Evolutionary conservation across 495 filamentous ascomycete species (phyloP).

Genomic region (Penicillium desertorum): DNA sequence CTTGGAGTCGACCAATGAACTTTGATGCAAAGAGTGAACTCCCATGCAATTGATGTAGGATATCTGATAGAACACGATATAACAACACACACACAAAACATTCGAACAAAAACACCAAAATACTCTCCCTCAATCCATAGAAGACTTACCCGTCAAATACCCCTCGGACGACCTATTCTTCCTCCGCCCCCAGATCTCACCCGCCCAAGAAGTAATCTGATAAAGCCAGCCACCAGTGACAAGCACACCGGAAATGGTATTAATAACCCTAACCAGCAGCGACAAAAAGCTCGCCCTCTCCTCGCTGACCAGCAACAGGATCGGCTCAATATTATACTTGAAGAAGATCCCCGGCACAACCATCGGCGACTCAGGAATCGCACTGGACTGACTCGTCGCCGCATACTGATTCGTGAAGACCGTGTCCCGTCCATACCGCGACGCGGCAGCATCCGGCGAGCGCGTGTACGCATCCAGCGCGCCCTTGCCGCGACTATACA

Average conservation of each 20-base stretch:
- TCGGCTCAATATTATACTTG: slow-evolving; percentile 99
- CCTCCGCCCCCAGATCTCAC: slow-evolving; percentile 37
- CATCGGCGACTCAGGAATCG: slow-evolving; percentile 60
- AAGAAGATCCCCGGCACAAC: slow-evolving; percentile 90
- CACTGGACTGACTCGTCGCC: slow-evolving; percentile 77
- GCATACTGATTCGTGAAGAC: slow-evolving; percentile 98
- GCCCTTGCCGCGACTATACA: slow-evolving; percentile 68
- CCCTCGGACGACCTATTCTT: slow-evolving; percentile 50
- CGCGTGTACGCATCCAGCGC: slow-evolving; percentile 42
- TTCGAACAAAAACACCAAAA: slow-evolving; percentile 6
- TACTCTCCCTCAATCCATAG: slow-evolving; percentile 34
- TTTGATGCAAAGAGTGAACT: slow-evolving; percentile 2
- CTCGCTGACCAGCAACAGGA: slow-evolving; percentile 81
- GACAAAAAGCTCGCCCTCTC: slow-evolving; percentile 69
- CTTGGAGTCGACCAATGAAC: slow-evolving; percentile 1
- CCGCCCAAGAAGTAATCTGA: slow-evolving; percentile 59
- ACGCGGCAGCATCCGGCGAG: slow-evolving; percentile 23
- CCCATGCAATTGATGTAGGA: slow-evolving; percentile 10
- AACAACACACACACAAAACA: slow-evolving; percentile 8
- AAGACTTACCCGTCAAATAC: slow-evolving; percentile 57
- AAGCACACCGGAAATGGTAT: slow-evolving; percentile 62
- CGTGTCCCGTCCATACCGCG: slow-evolving; percentile 45
- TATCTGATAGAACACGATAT: slow-evolving; percentile 7
- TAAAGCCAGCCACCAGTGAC: slow-evolving; percentile 64
- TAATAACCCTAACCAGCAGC: slow-evolving; percentile 72